Evolutionary conservation across 139 green algal genomes (phyloP), one percentile per base, ranked within the genome.

Genomic region (Pleodorina starrii): DNA sequence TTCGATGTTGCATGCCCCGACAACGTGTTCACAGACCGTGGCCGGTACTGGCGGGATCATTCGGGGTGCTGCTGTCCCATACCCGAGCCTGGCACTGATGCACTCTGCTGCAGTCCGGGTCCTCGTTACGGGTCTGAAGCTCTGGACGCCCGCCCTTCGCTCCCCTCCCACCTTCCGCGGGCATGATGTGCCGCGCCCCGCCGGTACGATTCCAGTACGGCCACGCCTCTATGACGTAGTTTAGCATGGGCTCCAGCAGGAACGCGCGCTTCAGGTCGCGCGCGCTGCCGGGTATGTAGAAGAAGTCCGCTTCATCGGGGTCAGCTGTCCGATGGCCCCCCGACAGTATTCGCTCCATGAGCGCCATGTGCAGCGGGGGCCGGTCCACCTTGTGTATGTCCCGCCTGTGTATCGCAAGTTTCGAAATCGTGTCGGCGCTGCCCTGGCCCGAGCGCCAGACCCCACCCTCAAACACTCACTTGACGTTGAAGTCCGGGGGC

Each of bases 401-500:
- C n/a, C 84, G 84, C 89, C 89, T 92, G 74, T 23, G 36, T 9
- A 80, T 54, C 1, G 16, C 81, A 72, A 14, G 3, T 69, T 25
- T n/a, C 32, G 42, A 21, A 10, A 10, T 23, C 17, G 40, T 75
- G 73, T 25, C 54, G 54, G 7, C 54, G 54, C 54, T 66, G 25
- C 25, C 54, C 54, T 66, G 3, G 6, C 54, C 54, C 54, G n/a
- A n/a, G n/a, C n/a, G n/a, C n/a, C n/a, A n/a, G n/a, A n/a, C n/a
- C 29, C 54, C 9, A 12, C 29, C 9, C 7, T 12, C 54, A 7
- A 66, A 25, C 6, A 0, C 90, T 89, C 50, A 92, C 91, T 93
- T 93, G 25, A 93, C 87, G 43, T 93, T 77, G 71, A 88, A 93
- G 48, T 93, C 91, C 42, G 91, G 91, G 0, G 91, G 91, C 46